Percentiles rank a stretch among this genome's conserved stretches.
These are phyloP conservation scores for Thielaviopsis populi DNA, from an alignment of 2,329 filamentous ascomycete genomes.

Conservation along the genomic window DNA sequence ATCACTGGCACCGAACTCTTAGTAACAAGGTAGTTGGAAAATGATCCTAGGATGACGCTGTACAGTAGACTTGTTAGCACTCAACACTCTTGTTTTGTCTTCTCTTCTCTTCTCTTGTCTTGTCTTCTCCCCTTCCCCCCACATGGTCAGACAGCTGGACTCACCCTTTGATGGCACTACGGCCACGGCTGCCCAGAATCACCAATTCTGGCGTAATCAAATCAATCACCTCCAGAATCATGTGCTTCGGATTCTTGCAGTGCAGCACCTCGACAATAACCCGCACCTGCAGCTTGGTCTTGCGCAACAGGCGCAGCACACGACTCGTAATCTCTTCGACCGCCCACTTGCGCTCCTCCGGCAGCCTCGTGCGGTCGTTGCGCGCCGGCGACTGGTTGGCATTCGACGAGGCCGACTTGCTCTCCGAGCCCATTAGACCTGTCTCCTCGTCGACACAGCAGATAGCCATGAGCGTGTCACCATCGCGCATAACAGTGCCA, in stretches of 20 bases:
- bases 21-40: constrained; percentile 92
- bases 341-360: constrained; percentile 66
- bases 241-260: constrained; percentile 92
- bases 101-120: background rate
- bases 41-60: constrained; percentile 86
- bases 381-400: constrained; percentile 16
- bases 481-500: constrained; percentile 82
- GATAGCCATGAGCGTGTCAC: constrained; percentile 83
- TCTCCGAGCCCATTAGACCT: constrained; percentile 30
- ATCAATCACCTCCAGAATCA: constrained; percentile 96
- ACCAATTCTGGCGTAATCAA: constrained; percentile 81
- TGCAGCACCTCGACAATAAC: constrained; percentile 94
- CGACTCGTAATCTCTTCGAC: constrained; percentile 73
- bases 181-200: constrained; percentile 78
- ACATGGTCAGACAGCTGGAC: constrained; percentile 24
- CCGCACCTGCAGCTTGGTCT: constrained; percentile 81
- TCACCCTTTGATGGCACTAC: constrained; percentile 85
- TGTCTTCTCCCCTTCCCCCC: background rate
- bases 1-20: constrained; percentile 96
- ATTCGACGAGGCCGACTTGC: constrained; percentile 13
- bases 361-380: constrained; percentile 42
- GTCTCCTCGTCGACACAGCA: constrained; percentile 87
- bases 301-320: constrained; percentile 71
- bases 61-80: constrained; percentile 34
- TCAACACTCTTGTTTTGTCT: background rate